Conservation (phyloP, 2,329 filamentous ascomycete species). For the Apiospora aurea region DNA sequence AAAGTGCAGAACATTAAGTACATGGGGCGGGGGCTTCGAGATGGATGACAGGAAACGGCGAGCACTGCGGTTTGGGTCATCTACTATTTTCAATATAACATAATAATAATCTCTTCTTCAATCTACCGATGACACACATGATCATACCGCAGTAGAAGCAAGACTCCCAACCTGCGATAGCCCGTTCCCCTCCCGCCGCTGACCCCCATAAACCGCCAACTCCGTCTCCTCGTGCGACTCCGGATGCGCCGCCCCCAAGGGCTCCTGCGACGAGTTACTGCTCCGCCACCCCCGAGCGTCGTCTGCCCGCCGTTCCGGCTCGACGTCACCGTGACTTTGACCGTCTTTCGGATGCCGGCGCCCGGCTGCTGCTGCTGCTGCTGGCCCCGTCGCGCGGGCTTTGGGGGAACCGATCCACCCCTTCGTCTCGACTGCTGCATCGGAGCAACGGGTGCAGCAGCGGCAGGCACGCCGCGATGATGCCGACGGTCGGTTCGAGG, state of each 20-base stretch:
- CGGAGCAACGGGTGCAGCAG: neutral
- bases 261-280: constrained; percentile 3
- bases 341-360: neutral
- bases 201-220: neutral
- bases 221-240: neutral
- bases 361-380: neutral
- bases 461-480: neutral
- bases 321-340: neutral
- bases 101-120: neutral
- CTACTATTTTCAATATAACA: neutral
- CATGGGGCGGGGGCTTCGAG: neutral
- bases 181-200: neutral
- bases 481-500: neutral
- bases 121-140: neutral
- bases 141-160: neutral
- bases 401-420: neutral
- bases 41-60: neutral
- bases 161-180: neutral
- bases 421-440: neutral
- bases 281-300: constrained; percentile 8
- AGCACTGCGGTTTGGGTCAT: neutral
- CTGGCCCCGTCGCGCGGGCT: neutral
- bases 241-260: neutral
- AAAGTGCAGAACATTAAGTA: neutral
- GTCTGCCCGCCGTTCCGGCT: neutral